phyloP scores from a whole-genome alignment of 192 early-diverging fungal species.

The Backusella macrospora region DNA sequence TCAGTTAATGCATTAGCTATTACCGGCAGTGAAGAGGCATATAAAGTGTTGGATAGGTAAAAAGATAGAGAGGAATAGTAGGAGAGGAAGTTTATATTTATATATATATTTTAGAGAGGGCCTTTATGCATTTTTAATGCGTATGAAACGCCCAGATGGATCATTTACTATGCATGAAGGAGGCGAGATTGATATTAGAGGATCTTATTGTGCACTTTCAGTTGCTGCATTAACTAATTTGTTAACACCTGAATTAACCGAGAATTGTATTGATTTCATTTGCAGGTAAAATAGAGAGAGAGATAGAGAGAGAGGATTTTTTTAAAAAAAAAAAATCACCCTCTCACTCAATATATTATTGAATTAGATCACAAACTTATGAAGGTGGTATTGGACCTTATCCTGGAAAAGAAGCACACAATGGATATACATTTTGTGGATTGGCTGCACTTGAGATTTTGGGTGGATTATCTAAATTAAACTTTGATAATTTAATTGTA shows the following conservation, averaged over 20 bases:
- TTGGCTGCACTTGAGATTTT: conserved; percentile 85
- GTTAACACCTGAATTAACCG: conserved; percentile 75
- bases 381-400: conserved; percentile 89
- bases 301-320: background rate
- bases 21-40: conserved; percentile 75
- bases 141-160: conserved; percentile 84
- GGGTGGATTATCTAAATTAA: conserved; percentile 62
- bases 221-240: conserved; percentile 82
- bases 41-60: conserved; percentile 62
- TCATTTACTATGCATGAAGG: conserved; percentile 89
- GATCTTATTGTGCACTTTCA: conserved; percentile 85
- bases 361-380: conserved; percentile 77
- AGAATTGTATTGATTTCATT: conserved; percentile 70
- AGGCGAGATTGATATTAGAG: conserved; percentile 94
- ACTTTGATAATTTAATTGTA: conserved; percentile 63
- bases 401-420: conserved; percentile 90
- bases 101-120: conserved; percentile 39
- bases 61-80: background rate
- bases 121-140: conserved; percentile 77
- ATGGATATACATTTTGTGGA: conserved; percentile 94
- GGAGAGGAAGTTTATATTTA: background rate
- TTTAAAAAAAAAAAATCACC: background rate
- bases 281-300: conserved; percentile 46
- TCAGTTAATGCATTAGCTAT: conserved; percentile 81
- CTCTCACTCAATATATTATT: background rate